Base-by-base conservation (phyloP, 495 filamentous ascomycete genomes). In the Penicillium roqueforti region DNA sequence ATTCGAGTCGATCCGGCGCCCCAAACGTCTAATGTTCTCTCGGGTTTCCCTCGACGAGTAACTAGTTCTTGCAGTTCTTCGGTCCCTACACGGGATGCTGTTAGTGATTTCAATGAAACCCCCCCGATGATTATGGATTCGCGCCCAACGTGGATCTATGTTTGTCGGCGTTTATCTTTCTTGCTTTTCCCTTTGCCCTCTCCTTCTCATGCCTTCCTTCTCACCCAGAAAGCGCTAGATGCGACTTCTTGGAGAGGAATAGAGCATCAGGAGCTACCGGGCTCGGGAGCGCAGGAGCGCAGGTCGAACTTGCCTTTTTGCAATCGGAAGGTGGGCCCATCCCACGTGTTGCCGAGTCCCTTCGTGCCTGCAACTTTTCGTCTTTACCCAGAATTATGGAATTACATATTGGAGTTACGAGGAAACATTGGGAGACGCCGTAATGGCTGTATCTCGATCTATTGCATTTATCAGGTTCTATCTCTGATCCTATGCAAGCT, bases 191-290 rank as follows among this genome's bases (percentile, higher is more conserved):
- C 25, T 20, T 51, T 34, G 49, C 47, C 39, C 54, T 38, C 41
- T 55, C 53, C 53, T 54, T 41, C 55, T 54, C 48, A 42, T 55
- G 62, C 62, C 59, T 62, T 50, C 56, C 60, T 75, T 73, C 74
- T 76, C 74, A 76, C 54, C 64, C 69, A 69, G 62, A 53, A 53
- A 56, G 47, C 70, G 67, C 71, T 76, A 72, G 53, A 75, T 57
- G 72, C 66, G 68, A 48, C 52, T 68, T 65, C 57, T 76, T 71
- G 66, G 72, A 74, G 74, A 76, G 72, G 74, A 75, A 56, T 45
- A 13, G 36, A 31, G 38, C 18, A 18, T 41, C 43, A 1, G 5
- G 47, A 20, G 39, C 19, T 18, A 38, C 4, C 11, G 18, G 10
- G 19, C 20, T 14, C 23, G 18, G 19, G 19, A 41, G 1, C 23